Evolutionary conservation across 2,329 filamentous ascomycete genomes (phyloP), one percentile per base, ranked within the genome.

Genomic region (Blumeria hordei): DNA sequence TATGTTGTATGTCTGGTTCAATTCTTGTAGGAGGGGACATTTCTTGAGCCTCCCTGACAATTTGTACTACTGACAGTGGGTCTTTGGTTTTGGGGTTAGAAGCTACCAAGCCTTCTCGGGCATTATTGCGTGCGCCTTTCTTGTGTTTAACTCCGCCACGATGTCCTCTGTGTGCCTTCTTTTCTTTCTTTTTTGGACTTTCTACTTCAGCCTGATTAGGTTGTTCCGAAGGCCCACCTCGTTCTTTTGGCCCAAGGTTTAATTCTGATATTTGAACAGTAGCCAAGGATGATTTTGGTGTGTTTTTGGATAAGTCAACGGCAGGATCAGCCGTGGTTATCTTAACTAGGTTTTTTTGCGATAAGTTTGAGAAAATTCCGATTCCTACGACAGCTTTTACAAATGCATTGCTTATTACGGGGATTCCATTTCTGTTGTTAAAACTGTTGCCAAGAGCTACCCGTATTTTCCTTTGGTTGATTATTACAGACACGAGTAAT

Each of bases 81-180:
- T 33, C 35, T 45, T 6, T 54, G 53, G 49, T 60, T 57, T 43
- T 57, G 57, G 6, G 10, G 57, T 33, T 18, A 41, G 16, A 12
- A 2, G 28, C 14, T 11, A 50, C 28, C 6, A 28, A 4, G 12
- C 18, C 14, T 28, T 70, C 72, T 14, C 71, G 69, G 3, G 71
- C 72, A 53, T 70, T 59, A 77, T 69, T 53, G 66, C 67, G 53
- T 14, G 45, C 58, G 32, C 68, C 69, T 57, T 77, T 77, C 58
- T 77, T 76, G 57, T 83, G 79, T 64, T 82, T 81, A 16, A 76
- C 75, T 1, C 84, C 83, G 21, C 83, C 84, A 51, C 84, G 75
- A n/a, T 77, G 74, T 3, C 84, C 84, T 55, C 83, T 74, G 55
- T 83, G 81, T 0, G 76, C 73, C 64, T 82, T 85, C 64, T 78